These are phyloP conservation scores for Cyclotella atomus DNA, from an alignment of 108 stramenopile species.

Conservation along the genomic window DNA sequence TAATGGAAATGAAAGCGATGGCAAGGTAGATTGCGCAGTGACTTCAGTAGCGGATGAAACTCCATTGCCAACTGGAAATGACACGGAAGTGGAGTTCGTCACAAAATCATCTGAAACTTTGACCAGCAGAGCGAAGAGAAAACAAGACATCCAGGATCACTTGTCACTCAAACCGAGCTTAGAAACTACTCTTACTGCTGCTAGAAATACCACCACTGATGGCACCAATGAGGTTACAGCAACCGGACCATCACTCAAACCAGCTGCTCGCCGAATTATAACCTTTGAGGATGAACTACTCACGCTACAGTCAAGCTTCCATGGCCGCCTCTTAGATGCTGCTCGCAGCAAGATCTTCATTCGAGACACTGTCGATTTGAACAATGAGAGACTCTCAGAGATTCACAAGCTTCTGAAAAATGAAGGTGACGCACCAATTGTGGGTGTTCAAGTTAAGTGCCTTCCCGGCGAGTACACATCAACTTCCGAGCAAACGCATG, in stretches of 20 bases:
- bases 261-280: not conserved
- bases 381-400: not conserved
- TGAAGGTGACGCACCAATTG: not conserved
- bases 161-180: not conserved
- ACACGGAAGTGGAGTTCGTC: too few relatives aligned
- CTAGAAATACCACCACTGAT: too few relatives aligned
- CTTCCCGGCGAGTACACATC: not conserved
- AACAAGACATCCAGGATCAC: not conserved
- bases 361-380: not conserved
- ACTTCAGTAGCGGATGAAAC: too few relatives aligned
- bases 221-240: too few relatives aligned
- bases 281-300: not conserved
- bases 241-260: too few relatives aligned
- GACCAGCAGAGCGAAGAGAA: conserved; percentile 3
- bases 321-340: conserved; percentile 1
- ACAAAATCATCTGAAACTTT: too few relatives aligned
- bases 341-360: not conserved
- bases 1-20: not conserved
- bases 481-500: not conserved
- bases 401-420: not conserved
- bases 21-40: not conserved
- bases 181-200: too few relatives aligned
- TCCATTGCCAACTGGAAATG: too few relatives aligned
- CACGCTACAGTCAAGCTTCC: not conserved
- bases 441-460: not conserved